These are phyloP conservation scores for Boletus rufocinnamomeus DNA, from an alignment of 768 basidiomycete species.

Conservation along the genomic window DNA sequence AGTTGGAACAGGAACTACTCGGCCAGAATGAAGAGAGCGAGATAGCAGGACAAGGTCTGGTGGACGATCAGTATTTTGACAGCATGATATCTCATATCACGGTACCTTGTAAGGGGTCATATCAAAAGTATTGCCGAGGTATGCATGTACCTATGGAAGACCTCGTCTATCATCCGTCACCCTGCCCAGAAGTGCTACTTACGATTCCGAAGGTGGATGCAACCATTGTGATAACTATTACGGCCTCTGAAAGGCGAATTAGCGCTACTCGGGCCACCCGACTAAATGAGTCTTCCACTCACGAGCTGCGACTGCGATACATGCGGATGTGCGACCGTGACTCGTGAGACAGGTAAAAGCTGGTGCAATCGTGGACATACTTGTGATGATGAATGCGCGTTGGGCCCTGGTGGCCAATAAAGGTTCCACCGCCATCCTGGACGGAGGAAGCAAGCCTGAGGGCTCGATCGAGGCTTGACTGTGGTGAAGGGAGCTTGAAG, in stretches of 20 bases:
- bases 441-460: conserved; percentile 18
- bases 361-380: conserved; percentile 42
- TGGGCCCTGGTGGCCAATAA: conserved; percentile 75
- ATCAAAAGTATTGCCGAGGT: conserved; percentile 23
- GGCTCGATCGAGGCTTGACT: conserved; percentile 12
- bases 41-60: conserved; percentile 81
- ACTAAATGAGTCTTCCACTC: conserved; percentile 35
- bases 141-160: conserved; percentile 49
- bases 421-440: conserved; percentile 67
- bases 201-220: conserved; percentile 68
- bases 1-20: conserved; percentile 52
- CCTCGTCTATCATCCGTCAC: conserved; percentile 4
- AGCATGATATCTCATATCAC: background rate
- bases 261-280: background rate
- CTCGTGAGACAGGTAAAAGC: conserved; percentile 7
- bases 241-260: conserved; percentile 54
- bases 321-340: conserved; percentile 8
- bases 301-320: conserved; percentile 57
- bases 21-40: conserved; percentile 79
- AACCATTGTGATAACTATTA: conserved; percentile 75
- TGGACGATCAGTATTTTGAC: conserved; percentile 15
- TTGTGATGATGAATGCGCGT: conserved; percentile 66
- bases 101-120: conserved; percentile 53
- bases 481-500: conserved; percentile 11
- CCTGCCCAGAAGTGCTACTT: conserved; percentile 23